Evolutionary conservation across 2,329 filamentous ascomycete species (phyloP).

Genomic region (Metarhizium robertsii): DNA sequence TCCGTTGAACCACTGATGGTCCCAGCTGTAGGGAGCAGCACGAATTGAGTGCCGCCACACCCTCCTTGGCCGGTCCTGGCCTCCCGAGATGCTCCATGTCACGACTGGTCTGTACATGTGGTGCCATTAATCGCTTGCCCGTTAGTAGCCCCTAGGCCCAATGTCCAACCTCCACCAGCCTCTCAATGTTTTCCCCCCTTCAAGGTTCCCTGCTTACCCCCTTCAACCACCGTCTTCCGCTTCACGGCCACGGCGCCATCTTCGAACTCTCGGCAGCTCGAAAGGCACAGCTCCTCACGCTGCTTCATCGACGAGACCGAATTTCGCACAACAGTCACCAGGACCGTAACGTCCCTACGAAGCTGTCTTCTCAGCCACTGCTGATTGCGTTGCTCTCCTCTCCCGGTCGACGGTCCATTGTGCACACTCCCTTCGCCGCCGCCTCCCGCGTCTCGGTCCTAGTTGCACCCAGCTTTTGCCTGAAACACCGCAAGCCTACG

Average conservation of each 20-base stretch:
- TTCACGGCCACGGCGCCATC: slow-evolving; percentile 1
- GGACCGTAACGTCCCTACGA: not conserved
- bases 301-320: slow-evolving; percentile 1
- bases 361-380: not conserved
- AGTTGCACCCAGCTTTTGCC: slow-evolving; percentile 12
- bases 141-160: not conserved
- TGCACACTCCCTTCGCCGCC: slow-evolving; percentile 2
- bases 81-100: not conserved
- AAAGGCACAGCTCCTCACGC: not conserved
- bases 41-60: too few relatives aligned
- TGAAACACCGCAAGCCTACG: slow-evolving; percentile 13
- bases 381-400: not conserved
- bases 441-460: slow-evolving; percentile 1
- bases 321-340: not conserved
- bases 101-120: not conserved
- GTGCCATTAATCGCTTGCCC: not conserved
- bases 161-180: slow-evolving; percentile 2
- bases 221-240: not conserved
- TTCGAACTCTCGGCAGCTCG: not conserved
- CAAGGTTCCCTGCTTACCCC: not conserved
- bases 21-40: too few relatives aligned
- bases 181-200: not conserved
- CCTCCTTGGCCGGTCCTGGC: not conserved
- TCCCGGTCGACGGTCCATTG: not conserved
- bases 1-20: too few relatives aligned